Percentiles rank a stretch among this genome's conserved stretches.
Conservation (phyloP, 2,329 filamentous ascomycete species). For the Rhinocladiella similis region DNA sequence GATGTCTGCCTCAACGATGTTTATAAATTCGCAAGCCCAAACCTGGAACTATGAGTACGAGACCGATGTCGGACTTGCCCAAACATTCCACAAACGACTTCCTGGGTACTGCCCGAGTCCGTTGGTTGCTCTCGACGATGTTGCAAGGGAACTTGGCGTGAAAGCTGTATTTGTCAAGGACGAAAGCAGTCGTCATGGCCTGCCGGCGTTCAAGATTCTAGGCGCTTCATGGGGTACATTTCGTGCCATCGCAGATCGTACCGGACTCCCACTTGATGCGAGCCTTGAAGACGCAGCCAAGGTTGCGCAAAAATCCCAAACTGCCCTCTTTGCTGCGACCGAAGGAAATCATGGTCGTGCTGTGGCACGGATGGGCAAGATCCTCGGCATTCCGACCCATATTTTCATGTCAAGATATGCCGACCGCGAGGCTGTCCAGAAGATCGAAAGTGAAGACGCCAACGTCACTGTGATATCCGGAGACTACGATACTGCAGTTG, state of each 20-base stretch:
- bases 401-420: conserved; percentile 63
- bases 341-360: conserved; percentile 79
- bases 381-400: conserved; percentile 55
- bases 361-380: conserved; percentile 65
- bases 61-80: conserved; percentile 13
- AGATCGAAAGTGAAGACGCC: conserved; percentile 65
- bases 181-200: conserved; percentile 66
- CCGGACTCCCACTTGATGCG: conserved; percentile 46
- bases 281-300: conserved; percentile 46
- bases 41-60: conserved; percentile 13
- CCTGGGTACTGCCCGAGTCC: conserved; percentile 59
- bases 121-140: conserved; percentile 51
- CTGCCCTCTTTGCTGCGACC: conserved; percentile 63
- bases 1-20: conserved; percentile 15
- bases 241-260: conserved; percentile 50
- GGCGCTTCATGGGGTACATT: conserved; percentile 74
- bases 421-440: conserved; percentile 51
- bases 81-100: conserved; percentile 58
- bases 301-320: conserved; percentile 31
- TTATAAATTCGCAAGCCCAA: conserved; percentile 13
- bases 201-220: conserved; percentile 78
- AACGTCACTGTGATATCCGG: conserved; percentile 53
- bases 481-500: conserved; percentile 65
- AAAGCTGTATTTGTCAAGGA: conserved; percentile 66
- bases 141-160: conserved; percentile 62